phyloP scores from a whole-genome alignment of 2,329 filamentous ascomycete genomes.

The Penicillium sclerotigenum region DNA sequence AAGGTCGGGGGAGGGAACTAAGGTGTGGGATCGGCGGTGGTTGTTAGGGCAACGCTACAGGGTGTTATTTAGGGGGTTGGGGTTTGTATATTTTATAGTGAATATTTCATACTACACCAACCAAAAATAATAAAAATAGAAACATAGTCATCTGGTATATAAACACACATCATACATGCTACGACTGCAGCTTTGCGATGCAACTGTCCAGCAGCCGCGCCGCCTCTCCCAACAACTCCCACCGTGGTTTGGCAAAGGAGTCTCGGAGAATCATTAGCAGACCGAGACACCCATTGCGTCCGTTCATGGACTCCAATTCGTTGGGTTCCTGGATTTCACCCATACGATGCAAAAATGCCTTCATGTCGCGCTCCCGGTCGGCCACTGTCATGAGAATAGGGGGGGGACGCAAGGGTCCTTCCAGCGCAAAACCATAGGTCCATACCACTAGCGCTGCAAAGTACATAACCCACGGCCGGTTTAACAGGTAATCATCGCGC shows the following conservation, averaged over 20 bases:
- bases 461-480: conserved; percentile 93
- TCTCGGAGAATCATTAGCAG: conserved; percentile 77
- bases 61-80: neutral
- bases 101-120: neutral
- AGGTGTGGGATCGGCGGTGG: conserved; percentile 16
- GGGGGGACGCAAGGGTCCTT: conserved; percentile 64
- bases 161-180: conserved; percentile 6
- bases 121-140: neutral
- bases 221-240: conserved; percentile 89
- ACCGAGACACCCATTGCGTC: conserved; percentile 79
- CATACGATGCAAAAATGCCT: conserved; percentile 69
- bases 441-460: conserved; percentile 89
- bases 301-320: conserved; percentile 68
- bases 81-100: neutral
- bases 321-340: conserved; percentile 71
- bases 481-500: conserved; percentile 82
- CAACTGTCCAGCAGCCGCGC: conserved; percentile 77
- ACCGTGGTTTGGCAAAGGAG: conserved; percentile 76
- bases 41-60: conserved; percentile 23
- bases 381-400: conserved; percentile 57
- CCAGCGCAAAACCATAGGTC: conserved; percentile 89
- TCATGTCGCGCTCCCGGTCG: conserved; percentile 74
- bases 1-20: conserved; percentile 6
- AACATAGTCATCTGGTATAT: conserved; percentile 6
- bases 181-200: conserved; percentile 57